Percentiles rank a stretch among this genome's conserved stretches.
Evolutionary conservation across 2,329 filamentous ascomycete species (phyloP).

Genomic region (Penicillium verrucosum): DNA sequence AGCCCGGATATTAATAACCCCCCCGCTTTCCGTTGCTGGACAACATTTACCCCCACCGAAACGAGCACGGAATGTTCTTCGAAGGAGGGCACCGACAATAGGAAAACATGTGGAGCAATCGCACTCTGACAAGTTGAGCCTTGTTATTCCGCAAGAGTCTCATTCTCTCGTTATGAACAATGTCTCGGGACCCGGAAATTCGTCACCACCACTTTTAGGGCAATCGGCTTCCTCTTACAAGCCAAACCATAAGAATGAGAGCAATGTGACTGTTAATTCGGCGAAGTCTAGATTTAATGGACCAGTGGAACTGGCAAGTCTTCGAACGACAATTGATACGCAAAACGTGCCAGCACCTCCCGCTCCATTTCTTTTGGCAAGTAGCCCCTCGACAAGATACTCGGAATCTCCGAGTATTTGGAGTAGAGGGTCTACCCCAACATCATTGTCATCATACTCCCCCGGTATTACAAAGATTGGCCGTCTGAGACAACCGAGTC

Average conservation of each 20-base stretch:
- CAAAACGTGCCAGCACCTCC: slow-evolving; percentile 38
- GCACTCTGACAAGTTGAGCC: slow-evolving; percentile 29
- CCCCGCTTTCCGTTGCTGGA: slow-evolving; percentile 11
- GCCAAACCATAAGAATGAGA: slow-evolving; percentile 15
- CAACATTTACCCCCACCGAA: slow-evolving; percentile 20
- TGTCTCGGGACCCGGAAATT: slow-evolving; percentile 8
- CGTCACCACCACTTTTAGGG: slow-evolving; percentile 6
- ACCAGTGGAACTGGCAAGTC: slow-evolving; percentile 39
- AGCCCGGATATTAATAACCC: slow-evolving; percentile 15
- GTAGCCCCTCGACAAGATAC: slow-evolving; percentile 46
- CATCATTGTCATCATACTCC: slow-evolving; percentile 50
- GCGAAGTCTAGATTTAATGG: slow-evolving; percentile 20
- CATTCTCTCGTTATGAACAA: slow-evolving; percentile 19
- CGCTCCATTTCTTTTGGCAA: slow-evolving; percentile 40
- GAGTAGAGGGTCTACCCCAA: slow-evolving; percentile 49
- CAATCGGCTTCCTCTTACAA: slow-evolving; percentile 15
- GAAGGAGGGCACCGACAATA: slow-evolving; percentile 43
- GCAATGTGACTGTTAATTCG: slow-evolving; percentile 9
- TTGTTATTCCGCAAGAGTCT: slow-evolving; percentile 28
- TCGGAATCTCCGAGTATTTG: slow-evolving; percentile 47
- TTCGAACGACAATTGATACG: slow-evolving; percentile 35
- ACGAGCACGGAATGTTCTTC: slow-evolving; percentile 40
- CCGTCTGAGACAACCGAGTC: slow-evolving; percentile 36
- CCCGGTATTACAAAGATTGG: slow-evolving; percentile 43
- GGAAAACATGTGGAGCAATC: slow-evolving; percentile 31